These are phyloP conservation scores for Leccinum longicurvipes DNA, from an alignment of 768 basidiomycete species.

Conservation along the genomic window DNA sequence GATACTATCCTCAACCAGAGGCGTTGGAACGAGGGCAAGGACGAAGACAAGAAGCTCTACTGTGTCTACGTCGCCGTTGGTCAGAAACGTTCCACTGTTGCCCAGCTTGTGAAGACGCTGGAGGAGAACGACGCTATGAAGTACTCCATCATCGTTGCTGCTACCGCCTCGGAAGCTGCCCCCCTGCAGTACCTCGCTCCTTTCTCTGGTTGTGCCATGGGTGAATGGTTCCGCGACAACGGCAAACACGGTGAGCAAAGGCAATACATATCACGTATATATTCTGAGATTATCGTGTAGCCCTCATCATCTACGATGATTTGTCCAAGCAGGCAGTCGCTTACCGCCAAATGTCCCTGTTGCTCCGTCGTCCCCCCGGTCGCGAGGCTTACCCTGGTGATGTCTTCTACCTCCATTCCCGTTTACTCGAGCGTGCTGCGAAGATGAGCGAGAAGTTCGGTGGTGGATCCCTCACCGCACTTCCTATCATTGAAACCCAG, in stretches of 20 bases:
- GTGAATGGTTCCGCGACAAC: conserved; percentile 99
- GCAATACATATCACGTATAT: not conserved
- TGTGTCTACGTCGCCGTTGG: conserved; percentile 99
- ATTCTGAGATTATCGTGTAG: conserved; percentile 35
- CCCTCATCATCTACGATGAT: conserved; percentile 99
- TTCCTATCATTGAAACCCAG: conserved; percentile 99
- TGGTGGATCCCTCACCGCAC: conserved; percentile 96
- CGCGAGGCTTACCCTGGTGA: conserved; percentile 99
- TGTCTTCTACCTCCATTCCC: conserved; percentile 99
- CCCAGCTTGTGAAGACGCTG: conserved; percentile 98
- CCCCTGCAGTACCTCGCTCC: conserved; percentile 99
- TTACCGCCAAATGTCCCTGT: conserved; percentile 99
- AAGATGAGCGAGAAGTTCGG: conserved; percentile 99
- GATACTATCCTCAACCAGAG: conserved; percentile 99
- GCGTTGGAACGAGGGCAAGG: conserved; percentile 98
- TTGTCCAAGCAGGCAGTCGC: conserved; percentile 99
- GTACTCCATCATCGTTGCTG: conserved; percentile 99
- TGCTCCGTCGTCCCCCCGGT: conserved; percentile 99
- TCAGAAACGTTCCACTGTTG: conserved; percentile 99
- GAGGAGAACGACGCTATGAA: conserved; percentile 99
- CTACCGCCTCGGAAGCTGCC: conserved; percentile 98
- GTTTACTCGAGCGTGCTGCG: conserved; percentile 99
- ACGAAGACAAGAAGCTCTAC: conserved; percentile 98
- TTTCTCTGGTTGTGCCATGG: conserved; percentile 99
- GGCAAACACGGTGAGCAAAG: conserved; percentile 88